Evolutionary conservation across 228 moss, liverwort and hornwort genomes (phyloP).

Genomic region (Sphagnum magellanicum): DNA sequence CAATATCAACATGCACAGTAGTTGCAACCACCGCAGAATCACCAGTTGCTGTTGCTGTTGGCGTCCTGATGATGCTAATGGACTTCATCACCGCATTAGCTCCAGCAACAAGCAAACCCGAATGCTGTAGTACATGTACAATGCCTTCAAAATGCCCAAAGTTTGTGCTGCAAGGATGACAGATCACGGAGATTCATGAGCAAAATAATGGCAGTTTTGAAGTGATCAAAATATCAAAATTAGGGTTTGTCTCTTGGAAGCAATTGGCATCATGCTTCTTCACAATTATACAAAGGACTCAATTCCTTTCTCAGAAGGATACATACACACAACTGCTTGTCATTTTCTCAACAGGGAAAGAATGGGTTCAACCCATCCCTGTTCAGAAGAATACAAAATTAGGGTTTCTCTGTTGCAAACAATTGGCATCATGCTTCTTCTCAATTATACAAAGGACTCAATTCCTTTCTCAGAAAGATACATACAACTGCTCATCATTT

Average conservation of each 20-base stretch:
- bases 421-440: neutral
- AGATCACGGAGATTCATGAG: neutral
- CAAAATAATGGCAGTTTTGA: too few relatives aligned
- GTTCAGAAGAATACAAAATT: neutral
- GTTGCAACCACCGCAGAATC: slow-evolving; percentile 2
- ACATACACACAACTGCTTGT: too few relatives aligned
- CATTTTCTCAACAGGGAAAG: too few relatives aligned
- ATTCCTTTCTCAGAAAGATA: neutral
- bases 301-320: too few relatives aligned
- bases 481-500: neutral
- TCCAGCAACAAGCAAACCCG: slow-evolving; percentile 50
- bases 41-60: slow-evolving; percentile 1
- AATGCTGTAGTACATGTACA: slow-evolving; percentile 47
- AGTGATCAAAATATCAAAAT: too few relatives aligned
- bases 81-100: slow-evolving; percentile 71
- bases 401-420: neutral
- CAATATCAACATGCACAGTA: slow-evolving; percentile 70
- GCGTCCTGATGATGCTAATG: slow-evolving; percentile 25
- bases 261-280: too few relatives aligned
- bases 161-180: slow-evolving; percentile 65
- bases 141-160: slow-evolving; percentile 78
- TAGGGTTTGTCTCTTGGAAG: too few relatives aligned
- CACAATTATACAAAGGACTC: too few relatives aligned
- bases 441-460: neutral
- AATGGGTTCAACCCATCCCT: too few relatives aligned